phyloP scores from a whole-genome alignment of 129 eudicot species.

The Solidago caesia region DNA sequence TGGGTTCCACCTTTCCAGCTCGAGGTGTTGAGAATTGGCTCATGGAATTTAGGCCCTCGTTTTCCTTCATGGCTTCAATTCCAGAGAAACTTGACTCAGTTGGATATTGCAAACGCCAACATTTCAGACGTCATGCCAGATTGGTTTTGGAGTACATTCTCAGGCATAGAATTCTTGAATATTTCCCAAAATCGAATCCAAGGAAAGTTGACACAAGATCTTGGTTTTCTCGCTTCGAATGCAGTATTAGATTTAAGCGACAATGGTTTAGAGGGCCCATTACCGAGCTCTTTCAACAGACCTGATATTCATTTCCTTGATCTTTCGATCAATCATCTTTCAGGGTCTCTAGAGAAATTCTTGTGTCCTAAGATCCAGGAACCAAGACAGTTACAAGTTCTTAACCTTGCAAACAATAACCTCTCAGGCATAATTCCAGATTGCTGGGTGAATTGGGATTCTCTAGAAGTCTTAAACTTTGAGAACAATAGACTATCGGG shows the following conservation, averaged over 20 bases:
- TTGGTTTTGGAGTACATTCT: constrained; percentile 36
- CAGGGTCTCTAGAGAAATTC: constrained; percentile 35
- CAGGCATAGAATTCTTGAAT: not conserved
- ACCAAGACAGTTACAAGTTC: constrained; percentile 20
- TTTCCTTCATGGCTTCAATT: constrained; percentile 40
- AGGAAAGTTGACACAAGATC: constrained; percentile 25
- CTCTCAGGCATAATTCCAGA: constrained; percentile 39
- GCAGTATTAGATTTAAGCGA: constrained; percentile 27
- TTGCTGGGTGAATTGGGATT: constrained; percentile 37
- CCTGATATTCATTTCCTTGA: constrained; percentile 26
- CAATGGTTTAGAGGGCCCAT: constrained; percentile 40
- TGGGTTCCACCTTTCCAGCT: constrained; percentile 45
- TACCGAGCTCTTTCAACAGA: constrained; percentile 28
- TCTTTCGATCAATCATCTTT: constrained; percentile 41
- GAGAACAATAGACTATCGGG: constrained; percentile 37
- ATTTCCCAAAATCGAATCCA: constrained; percentile 38
- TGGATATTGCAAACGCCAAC: constrained; percentile 25
- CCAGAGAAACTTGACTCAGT: constrained; percentile 22
- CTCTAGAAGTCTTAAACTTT: constrained; percentile 22
- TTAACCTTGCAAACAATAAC: constrained; percentile 36
- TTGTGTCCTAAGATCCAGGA: constrained; percentile 28
- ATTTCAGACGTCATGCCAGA: constrained; percentile 32
- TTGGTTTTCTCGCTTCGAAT: constrained; percentile 21
- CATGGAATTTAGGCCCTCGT: constrained; percentile 35
- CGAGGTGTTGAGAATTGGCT: not conserved